phyloP scores from a whole-genome alignment of 108 stramenopile genomes.

The Cyclotella cryptica region DNA sequence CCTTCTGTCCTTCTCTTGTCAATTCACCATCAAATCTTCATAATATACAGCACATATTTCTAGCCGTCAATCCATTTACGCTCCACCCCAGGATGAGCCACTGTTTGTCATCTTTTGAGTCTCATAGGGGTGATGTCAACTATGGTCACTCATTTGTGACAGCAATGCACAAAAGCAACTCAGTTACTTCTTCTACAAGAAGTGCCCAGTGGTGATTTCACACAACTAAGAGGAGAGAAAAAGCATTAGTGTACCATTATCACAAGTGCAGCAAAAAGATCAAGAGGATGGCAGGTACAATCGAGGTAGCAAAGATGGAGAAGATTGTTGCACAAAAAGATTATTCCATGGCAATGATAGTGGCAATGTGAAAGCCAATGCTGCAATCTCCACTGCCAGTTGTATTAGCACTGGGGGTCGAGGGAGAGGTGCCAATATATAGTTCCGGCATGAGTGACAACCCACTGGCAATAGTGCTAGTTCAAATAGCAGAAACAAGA shows the following conservation, averaged over 20 bases:
- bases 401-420: background rate
- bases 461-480: too few species aligned
- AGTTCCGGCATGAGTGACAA: background rate
- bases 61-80: too few species aligned
- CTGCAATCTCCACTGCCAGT: background rate
- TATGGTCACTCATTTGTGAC: background rate
- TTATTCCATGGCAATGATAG: background rate
- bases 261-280: background rate
- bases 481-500: background rate
- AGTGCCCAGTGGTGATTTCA: background rate
- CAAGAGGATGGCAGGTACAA: background rate
- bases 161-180: background rate
- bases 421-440: conserved; percentile 17
- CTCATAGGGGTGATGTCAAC: background rate
- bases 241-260: background rate
- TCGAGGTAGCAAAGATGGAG: conserved; percentile 24
- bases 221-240: background rate
- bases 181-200: conserved; percentile 1
- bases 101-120: background rate
- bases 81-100: background rate
- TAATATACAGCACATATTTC: too few species aligned
- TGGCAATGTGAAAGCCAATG: background rate
- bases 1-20: too few species aligned
- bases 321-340: conserved; percentile 8
- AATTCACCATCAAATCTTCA: too few species aligned